Evolutionary conservation across 2,329 filamentous ascomycete species (phyloP).

Genomic region (Bimuria novae-zelandiae): DNA sequence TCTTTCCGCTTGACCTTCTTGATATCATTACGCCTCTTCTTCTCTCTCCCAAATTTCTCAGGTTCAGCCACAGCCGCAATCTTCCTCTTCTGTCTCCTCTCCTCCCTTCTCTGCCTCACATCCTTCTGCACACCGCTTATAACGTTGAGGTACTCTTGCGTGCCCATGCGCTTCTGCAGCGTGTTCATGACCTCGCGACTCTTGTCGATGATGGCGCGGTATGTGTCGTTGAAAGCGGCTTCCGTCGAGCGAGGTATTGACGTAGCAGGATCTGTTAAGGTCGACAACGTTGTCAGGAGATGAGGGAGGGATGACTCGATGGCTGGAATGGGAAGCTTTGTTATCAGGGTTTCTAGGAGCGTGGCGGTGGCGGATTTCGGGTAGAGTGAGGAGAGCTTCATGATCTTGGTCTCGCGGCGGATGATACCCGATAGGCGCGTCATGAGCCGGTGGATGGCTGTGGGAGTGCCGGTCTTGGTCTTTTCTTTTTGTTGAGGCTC

Average conservation of each 20-base stretch:
- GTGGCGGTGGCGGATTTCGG: constrained; percentile 78
- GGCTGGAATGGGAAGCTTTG: constrained; percentile 61
- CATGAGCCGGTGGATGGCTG: constrained; percentile 74
- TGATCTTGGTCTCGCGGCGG: constrained; percentile 66
- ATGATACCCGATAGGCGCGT: constrained; percentile 78
- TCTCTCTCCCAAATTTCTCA: constrained; percentile 74
- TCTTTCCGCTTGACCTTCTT: constrained; percentile 64
- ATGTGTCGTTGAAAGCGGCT: constrained; percentile 67
- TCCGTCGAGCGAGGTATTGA: constrained; percentile 73
- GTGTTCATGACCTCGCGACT: constrained; percentile 78
- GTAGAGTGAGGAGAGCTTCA: constrained; percentile 64
- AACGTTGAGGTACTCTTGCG: constrained; percentile 74
- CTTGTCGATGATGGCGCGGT: constrained; percentile 72
- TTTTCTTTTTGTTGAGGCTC: constrained; percentile 20
- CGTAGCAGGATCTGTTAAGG: constrained; percentile 81
- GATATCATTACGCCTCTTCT: constrained; percentile 71
- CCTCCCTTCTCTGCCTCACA: constrained; percentile 73
- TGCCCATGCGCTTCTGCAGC: constrained; percentile 85
- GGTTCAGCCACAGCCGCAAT: constrained; percentile 85
- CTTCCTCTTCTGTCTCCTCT: constrained; percentile 80
- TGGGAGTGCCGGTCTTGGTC: constrained; percentile 37
- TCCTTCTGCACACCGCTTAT: constrained; percentile 74
- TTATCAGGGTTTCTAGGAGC: constrained; percentile 71
- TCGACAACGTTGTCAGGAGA: constrained; percentile 72
- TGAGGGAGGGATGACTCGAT: constrained; percentile 67